A percentile compares a stretch with the other conserved stretches of the same genome.
These are phyloP conservation scores for Salix dunnii DNA, from an alignment of 345 rosid genomes.

Conservation along the genomic window DNA sequence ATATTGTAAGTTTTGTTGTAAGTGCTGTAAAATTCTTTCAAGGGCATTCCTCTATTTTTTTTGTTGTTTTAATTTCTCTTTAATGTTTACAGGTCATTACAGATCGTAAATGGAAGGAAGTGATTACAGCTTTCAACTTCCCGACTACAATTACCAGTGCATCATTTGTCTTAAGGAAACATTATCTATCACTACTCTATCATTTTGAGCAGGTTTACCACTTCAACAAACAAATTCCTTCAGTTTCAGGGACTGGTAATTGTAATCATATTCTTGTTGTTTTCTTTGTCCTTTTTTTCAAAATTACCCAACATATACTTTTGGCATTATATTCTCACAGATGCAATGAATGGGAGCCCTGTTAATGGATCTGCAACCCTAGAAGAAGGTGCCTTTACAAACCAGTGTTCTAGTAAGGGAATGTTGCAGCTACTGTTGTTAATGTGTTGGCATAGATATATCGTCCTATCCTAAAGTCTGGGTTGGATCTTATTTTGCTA, in stretches of 20 bases:
- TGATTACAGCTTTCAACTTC: slow-evolving; percentile 60
- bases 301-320: neutral
- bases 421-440: neutral
- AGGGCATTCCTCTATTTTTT: neutral
- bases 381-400: slow-evolving; percentile 23
- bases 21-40: too few relatives aligned
- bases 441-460: too few relatives aligned
- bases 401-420: slow-evolving; percentile 26
- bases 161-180: slow-evolving; percentile 75
- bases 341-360: slow-evolving; percentile 24
- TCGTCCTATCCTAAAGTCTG: neutral
- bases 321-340: slow-evolving; percentile 17
- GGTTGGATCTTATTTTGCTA: neutral
- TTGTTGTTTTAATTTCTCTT: slow-evolving; percentile 11
- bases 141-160: slow-evolving; percentile 87
- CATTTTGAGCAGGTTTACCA: slow-evolving; percentile 71
- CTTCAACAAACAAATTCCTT: slow-evolving; percentile 45
- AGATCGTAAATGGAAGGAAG: slow-evolving; percentile 92
- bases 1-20: too few relatives aligned
- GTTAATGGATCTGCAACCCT: slow-evolving; percentile 30
- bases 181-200: slow-evolving; percentile 61
- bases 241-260: slow-evolving; percentile 36
- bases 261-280: slow-evolving; percentile 1
- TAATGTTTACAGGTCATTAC: slow-evolving; percentile 48
- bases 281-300: neutral